A percentile compares a stretch with the other conserved stretches of the same genome.
These are phyloP conservation scores for Kandelia obovata DNA, from an alignment of 345 rosid species.

Conservation along the genomic window DNA sequence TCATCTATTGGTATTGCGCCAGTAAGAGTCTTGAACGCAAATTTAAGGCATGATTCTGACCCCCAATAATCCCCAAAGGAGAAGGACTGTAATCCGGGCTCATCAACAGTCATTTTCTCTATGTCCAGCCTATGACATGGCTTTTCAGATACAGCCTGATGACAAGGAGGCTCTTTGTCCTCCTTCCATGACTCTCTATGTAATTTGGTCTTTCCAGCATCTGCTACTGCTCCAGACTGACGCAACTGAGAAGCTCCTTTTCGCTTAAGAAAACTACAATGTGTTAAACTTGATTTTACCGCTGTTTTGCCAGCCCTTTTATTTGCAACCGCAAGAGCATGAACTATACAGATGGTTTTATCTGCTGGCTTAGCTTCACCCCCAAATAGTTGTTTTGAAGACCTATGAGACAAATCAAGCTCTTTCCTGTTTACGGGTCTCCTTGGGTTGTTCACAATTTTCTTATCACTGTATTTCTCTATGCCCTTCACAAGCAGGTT, in stretches of 20 bases:
- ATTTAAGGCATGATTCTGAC: slow-evolving; percentile 43
- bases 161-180: slow-evolving; percentile 17
- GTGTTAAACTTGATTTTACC: neutral
- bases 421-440: slow-evolving; percentile 17
- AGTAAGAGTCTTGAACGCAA: slow-evolving; percentile 49
- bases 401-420: slow-evolving; percentile 17
- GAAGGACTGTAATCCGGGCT: slow-evolving; percentile 13
- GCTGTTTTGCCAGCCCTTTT: neutral
- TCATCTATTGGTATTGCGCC: slow-evolving; percentile 32
- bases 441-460: neutral
- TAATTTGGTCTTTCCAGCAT: neutral
- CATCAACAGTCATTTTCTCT: slow-evolving; percentile 12
- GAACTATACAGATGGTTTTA: neutral
- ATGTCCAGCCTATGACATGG: slow-evolving; percentile 3
- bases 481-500: neutral
- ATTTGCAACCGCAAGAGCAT: neutral
- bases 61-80: slow-evolving; percentile 39
- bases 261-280: neutral
- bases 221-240: neutral
- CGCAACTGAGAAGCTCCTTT: slow-evolving; percentile 24
- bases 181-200: slow-evolving; percentile 12
- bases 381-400: slow-evolving; percentile 31
- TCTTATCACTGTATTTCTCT: slow-evolving; percentile 9
- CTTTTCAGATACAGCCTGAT: slow-evolving; percentile 5
- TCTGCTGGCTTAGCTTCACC: slow-evolving; percentile 12